phyloP scores from a whole-genome alignment of 371 early-diverging fungal genomes.

The Mucor lusitanicus region DNA sequence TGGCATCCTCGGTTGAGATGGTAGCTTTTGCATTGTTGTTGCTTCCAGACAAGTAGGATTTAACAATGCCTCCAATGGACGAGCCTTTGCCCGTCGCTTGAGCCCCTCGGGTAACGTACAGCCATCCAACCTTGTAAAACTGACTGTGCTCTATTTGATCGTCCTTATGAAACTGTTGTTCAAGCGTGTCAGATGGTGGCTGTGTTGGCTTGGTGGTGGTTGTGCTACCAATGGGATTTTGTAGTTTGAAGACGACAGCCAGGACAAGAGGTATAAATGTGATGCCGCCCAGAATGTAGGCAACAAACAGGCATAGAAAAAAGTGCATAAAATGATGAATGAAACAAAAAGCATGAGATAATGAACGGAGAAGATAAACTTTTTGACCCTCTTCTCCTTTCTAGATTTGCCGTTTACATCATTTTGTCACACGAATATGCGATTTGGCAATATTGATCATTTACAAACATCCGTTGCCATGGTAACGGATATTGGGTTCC shows the following conservation, averaged over 20 bases:
- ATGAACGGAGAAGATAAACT: conserved; percentile 2
- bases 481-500: not conserved
- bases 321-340: not conserved
- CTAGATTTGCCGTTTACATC: not conserved
- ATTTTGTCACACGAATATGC: not conserved
- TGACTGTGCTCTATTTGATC: conserved; percentile 3
- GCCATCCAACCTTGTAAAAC: conserved; percentile 54
- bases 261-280: conserved; percentile 44
- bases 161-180: conserved; percentile 14
- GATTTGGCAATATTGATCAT: not conserved
- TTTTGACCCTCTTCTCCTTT: not conserved
- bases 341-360: not conserved
- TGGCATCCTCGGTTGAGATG: not conserved
- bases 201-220: not conserved
- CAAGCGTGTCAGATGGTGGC: conserved; percentile 1
- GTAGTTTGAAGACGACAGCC: not conserved
- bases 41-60: conserved; percentile 35
- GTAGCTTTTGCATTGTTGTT: conserved; percentile 8
- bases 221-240: not conserved
- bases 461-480: too few relatives aligned
- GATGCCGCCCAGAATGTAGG: conserved; percentile 48
- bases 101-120: conserved; percentile 41
- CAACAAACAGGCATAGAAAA: conserved; percentile 21
- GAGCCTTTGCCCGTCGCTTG: conserved; percentile 24
- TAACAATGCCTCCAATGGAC: conserved; percentile 38